A percentile compares a stretch with the other conserved stretches of the same genome.
Evolutionary conservation across 345 rosid genomes (phyloP).

Genomic region (Sonneratia caseolaris): DNA sequence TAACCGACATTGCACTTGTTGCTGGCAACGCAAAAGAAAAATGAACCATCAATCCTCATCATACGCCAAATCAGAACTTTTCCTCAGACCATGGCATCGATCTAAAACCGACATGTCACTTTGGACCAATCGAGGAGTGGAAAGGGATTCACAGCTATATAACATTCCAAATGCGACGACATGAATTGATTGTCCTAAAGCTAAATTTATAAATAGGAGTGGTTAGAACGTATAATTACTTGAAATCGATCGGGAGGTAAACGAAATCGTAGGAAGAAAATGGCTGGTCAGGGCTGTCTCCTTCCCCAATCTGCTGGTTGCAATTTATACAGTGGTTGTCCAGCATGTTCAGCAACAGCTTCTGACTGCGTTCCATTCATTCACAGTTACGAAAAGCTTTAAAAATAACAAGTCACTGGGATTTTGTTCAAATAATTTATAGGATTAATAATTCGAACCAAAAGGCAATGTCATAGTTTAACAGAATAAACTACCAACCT

Average conservation of each 20-base stretch:
- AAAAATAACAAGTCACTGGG: too few species aligned
- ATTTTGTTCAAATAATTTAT: background rate
- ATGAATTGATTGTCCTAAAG: background rate
- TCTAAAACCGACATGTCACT: too few species aligned
- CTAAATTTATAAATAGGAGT: too few species aligned
- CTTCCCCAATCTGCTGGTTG: constrained; percentile 54
- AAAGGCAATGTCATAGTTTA: background rate
- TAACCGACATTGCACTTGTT: constrained; percentile 94
- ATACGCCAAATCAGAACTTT: background rate
- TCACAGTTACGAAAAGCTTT: background rate
- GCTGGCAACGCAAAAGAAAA: constrained; percentile 22
- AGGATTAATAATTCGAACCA: background rate
- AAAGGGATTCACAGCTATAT: background rate
- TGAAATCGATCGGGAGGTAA: constrained; percentile 93
- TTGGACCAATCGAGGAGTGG: too few species aligned
- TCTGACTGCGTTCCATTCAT: constrained; percentile 28
- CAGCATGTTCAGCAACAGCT: constrained; percentile 63
- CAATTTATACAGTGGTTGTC: constrained; percentile 87
- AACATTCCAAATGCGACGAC: background rate
- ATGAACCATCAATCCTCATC: background rate
- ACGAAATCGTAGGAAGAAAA: constrained; percentile 82
- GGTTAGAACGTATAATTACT: constrained; percentile 25
- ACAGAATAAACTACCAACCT: constrained; percentile 30
- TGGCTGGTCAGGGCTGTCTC: constrained; percentile 31
- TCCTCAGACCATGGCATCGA: background rate